Percentiles rank a stretch among this genome's conserved stretches.
Conservation (phyloP, 768 basidiomycete genomes). For the Tulasnella sp. region DNA sequence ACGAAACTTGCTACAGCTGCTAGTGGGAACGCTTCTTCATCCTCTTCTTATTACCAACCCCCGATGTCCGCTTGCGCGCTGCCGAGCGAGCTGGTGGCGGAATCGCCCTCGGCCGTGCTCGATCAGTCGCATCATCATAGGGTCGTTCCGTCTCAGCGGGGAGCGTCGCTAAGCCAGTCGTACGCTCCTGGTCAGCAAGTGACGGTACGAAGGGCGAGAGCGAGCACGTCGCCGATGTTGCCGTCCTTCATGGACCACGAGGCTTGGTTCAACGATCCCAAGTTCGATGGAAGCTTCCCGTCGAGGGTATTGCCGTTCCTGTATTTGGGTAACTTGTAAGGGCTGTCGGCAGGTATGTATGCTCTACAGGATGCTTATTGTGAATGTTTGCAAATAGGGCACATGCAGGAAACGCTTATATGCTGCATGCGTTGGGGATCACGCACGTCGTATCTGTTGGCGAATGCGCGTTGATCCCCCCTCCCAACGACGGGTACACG, state of each 20-base stretch:
- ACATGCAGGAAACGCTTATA: slow-evolving; percentile 87
- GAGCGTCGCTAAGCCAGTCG: slow-evolving; percentile 4
- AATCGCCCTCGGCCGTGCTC: neutral
- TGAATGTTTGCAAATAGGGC: slow-evolving; percentile 36
- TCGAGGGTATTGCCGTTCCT: slow-evolving; percentile 85
- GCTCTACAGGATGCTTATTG: neutral
- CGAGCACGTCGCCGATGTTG: slow-evolving; percentile 55
- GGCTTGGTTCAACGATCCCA: slow-evolving; percentile 87
- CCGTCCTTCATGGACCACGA: slow-evolving; percentile 60
- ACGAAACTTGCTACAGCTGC: neutral
- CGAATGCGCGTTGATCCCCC: slow-evolving; percentile 83
- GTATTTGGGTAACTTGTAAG: slow-evolving; percentile 89
- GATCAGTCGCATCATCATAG: slow-evolving; percentile 1
- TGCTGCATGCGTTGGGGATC: slow-evolving; percentile 92
- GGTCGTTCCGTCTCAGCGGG: slow-evolving; percentile 9
- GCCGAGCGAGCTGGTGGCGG: neutral
- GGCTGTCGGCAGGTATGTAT: slow-evolving; percentile 18
- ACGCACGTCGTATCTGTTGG: slow-evolving; percentile 97
- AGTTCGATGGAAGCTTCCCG: slow-evolving; percentile 95
- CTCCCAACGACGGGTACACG: slow-evolving; percentile 23
- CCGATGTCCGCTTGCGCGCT: neutral
- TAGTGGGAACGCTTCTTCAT: neutral
- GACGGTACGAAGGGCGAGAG: slow-evolving; percentile 41
- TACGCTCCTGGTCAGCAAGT: slow-evolving; percentile 5
- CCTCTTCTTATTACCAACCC: neutral